Evolutionary conservation across 192 early-diverging fungal species (phyloP).

Genomic region (Phlyctochytrium arcticum): DNA sequence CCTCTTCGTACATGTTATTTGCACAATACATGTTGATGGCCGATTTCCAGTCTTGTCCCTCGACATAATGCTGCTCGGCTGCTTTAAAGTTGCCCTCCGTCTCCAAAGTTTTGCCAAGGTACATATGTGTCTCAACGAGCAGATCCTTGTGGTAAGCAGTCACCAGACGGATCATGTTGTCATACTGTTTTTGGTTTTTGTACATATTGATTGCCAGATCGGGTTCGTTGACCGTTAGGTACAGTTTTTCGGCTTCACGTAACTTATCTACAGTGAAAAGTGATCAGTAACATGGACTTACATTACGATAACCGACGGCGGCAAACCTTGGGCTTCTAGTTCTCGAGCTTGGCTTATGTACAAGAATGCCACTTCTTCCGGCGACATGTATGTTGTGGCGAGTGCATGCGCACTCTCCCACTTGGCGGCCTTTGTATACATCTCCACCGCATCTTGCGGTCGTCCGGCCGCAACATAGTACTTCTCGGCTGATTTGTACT

Average conservation of each 20-base stretch:
- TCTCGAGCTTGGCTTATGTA: conserved; percentile 61
- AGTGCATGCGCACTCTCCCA: conserved; percentile 63
- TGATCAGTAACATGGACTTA: background rate
- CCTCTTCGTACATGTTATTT: conserved; percentile 61
- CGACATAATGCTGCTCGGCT: conserved; percentile 62
- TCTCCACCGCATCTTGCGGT: conserved; percentile 63
- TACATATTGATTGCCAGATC: conserved; percentile 70
- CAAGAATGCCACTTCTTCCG: conserved; percentile 51
- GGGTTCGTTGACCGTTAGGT: conserved; percentile 56
- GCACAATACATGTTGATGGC: conserved; percentile 68
- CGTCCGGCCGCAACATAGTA: conserved; percentile 52
- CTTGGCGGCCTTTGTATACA: conserved; percentile 55
- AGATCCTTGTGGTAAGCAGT: conserved; percentile 60
- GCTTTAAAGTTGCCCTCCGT: conserved; percentile 57
- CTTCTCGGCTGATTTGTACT: conserved; percentile 49
- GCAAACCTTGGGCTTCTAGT: conserved; percentile 48
- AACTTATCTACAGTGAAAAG: conserved; percentile 37
- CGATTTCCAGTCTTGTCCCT: conserved; percentile 59
- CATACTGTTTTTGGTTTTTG: conserved; percentile 65
- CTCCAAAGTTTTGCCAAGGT: conserved; percentile 58
- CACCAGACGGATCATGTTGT: conserved; percentile 62
- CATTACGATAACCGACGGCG: background rate
- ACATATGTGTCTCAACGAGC: conserved; percentile 57
- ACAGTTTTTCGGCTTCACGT: conserved; percentile 62
- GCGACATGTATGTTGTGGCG: conserved; percentile 55